A percentile compares a stretch with the other conserved stretches of the same genome.
Evolutionary conservation across 257 asterid species (phyloP).

Genomic region (Solanum paucissectum): DNA sequence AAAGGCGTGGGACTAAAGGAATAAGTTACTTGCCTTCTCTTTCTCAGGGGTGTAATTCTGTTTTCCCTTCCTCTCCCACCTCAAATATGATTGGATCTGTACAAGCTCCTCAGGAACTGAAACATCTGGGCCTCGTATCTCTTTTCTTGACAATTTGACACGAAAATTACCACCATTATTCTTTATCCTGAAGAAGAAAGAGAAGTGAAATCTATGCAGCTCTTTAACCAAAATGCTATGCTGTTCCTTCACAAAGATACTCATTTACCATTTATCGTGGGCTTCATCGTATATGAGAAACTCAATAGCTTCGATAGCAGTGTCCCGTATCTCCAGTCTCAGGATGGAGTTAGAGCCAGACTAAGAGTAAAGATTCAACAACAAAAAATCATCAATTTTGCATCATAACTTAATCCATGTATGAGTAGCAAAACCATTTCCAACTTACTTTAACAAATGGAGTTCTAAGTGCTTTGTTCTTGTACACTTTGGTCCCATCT

Average conservation of each 20-base stretch:
- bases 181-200: constrained; percentile 58
- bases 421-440: not conserved
- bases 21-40: constrained; percentile 54
- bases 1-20: not conserved
- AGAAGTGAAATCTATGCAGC: not conserved
- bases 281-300: constrained; percentile 81
- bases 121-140: constrained; percentile 16
- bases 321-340: constrained; percentile 78
- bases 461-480: constrained; percentile 74
- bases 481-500: constrained; percentile 67
- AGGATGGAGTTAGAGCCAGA: constrained; percentile 59
- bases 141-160: constrained; percentile 43
- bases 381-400: not conserved
- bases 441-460: constrained; percentile 73
- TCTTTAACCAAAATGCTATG: not conserved
- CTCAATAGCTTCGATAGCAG: constrained; percentile 77
- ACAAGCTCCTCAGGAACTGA: constrained; percentile 98
- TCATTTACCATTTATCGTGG: constrained; percentile 66
- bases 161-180: constrained; percentile 67
- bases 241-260: not conserved
- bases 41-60: constrained; percentile 68
- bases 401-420: not conserved
- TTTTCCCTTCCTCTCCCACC: constrained; percentile 97
- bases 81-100: constrained; percentile 80
- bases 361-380: constrained; percentile 30